A percentile compares a stretch with the other conserved stretches of the same genome.
Evolutionary conservation across 495 filamentous ascomycete species (phyloP).

Genomic region (Aeminium ludgeri): DNA sequence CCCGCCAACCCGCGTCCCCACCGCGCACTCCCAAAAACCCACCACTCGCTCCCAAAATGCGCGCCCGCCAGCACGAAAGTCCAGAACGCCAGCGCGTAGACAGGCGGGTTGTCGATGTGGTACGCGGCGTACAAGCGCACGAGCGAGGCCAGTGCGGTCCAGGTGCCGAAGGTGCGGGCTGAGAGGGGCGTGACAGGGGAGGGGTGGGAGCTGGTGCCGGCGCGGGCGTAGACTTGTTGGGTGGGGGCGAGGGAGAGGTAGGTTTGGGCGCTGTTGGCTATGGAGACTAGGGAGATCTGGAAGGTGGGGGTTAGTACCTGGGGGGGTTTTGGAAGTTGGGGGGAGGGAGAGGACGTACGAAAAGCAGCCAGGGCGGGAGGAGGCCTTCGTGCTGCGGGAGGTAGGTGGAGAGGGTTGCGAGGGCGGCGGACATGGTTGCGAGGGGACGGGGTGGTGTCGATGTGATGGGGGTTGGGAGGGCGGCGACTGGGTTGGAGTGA

Average conservation of each 20-base stretch:
- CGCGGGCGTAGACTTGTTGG: conserved; percentile 54
- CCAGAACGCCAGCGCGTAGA: conserved; percentile 65
- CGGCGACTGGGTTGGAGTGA: too few species aligned
- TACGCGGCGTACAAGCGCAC: conserved; percentile 77
- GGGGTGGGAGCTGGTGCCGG: conserved; percentile 28
- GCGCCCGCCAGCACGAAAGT: conserved; percentile 61
- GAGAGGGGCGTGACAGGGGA: conserved; percentile 50
- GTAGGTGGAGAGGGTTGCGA: conserved; percentile 5
- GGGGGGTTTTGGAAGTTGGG: not conserved
- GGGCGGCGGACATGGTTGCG: too few species aligned
- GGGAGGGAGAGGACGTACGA: conserved; percentile 8
- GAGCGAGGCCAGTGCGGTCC: conserved; percentile 60
- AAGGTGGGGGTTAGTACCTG: not conserved
- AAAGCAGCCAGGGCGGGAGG: conserved; percentile 17
- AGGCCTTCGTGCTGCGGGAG: conserved; percentile 8
- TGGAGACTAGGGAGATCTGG: conserved; percentile 58
- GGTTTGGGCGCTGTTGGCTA: conserved; percentile 67
- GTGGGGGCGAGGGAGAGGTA: conserved; percentile 60
- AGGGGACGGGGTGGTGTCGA: too few species aligned
- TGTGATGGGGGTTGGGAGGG: too few species aligned
- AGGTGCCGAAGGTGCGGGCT: conserved; percentile 78
- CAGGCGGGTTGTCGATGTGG: conserved; percentile 48
- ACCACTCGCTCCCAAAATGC: conserved; percentile 73
- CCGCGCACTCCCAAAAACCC: conserved; percentile 53
- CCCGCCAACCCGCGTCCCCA: conserved; percentile 51